These are phyloP conservation scores for Deakozyma indianensis DNA, from an alignment of 805 yeast genomes.

Conservation along the genomic window DNA sequence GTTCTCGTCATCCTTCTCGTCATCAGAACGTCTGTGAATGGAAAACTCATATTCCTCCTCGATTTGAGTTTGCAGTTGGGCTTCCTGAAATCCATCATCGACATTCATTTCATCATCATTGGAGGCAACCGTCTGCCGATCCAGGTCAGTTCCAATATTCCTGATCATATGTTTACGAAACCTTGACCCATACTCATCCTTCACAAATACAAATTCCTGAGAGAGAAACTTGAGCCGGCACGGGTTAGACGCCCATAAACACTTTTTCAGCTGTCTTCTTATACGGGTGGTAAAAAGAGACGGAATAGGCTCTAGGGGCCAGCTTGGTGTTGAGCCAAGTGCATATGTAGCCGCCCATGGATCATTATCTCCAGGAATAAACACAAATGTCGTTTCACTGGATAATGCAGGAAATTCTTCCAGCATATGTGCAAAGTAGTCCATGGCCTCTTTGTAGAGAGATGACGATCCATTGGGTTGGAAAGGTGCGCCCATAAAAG, in stretches of 20 bases:
- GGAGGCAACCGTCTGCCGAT: background rate
- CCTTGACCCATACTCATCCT: constrained; percentile 61
- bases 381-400: constrained; percentile 40
- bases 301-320: constrained; percentile 72
- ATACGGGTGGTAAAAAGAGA: constrained; percentile 54
- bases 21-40: constrained; percentile 4
- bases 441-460: constrained; percentile 44
- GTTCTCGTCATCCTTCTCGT: constrained; percentile 10
- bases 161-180: constrained; percentile 53
- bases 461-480: constrained; percentile 41
- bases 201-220: constrained; percentile 62
- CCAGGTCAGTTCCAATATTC: constrained; percentile 3
- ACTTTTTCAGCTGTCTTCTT: constrained; percentile 36
- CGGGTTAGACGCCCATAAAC: constrained; percentile 65
- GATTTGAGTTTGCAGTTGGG: background rate
- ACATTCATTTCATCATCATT: background rate
- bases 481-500: constrained; percentile 58
- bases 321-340: constrained; percentile 39
- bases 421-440: constrained; percentile 52
- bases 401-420: constrained; percentile 43
- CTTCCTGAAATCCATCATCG: background rate
- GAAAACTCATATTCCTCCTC: background rate
- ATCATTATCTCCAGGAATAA: constrained; percentile 84
- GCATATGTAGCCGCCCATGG: constrained; percentile 76
- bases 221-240: constrained; percentile 61